Evolutionary conservation across 2,329 filamentous ascomycete genomes (phyloP), one percentile per base, ranked within the genome.

Genomic region (Alternaria dauci): DNA sequence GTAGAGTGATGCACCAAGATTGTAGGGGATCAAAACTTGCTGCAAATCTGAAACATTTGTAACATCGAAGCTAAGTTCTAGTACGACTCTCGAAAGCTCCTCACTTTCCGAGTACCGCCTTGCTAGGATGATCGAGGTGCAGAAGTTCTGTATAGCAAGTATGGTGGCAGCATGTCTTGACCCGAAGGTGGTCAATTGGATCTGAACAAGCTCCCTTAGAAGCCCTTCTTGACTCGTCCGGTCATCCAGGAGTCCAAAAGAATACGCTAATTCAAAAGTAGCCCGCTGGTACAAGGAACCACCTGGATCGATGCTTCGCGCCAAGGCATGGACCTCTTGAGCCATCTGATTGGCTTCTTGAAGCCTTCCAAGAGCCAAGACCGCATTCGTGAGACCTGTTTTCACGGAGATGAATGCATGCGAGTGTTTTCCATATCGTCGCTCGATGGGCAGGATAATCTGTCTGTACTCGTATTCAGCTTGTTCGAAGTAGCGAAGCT

Each of bases 381-480:
- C 2, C 6, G 11, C 0, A 3, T 0, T 3, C 14, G 38, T 9
- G 11, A 41, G 18, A 41, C 7, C 0, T 7, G 1, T 1, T 18
- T 23, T 41, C 2, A 1, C 11, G 0, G 1, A 23, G 2, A 23
- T 23, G 23, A 14, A 11, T 0, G 3, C 1, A 20, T 5, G 9
- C 9, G 38, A 41, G 18, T 41, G 9, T 23, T 14, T 5, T 23
- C 38, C 18, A 41, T 23, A 0, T 7, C 0, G 4, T 20, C 23
- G 18, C 11, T 23, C 38, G 0, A 23, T 12, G 6, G 2, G 18
- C 4, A 11, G 9, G 4, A 41, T 5, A 14, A 41, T 14, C 5
- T 11, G 38, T 23, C 7, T 41, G 38, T 23, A 12, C 18, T 23
- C 9, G 20, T 14, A 2, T 14, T 14, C 18, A 23, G 38, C 18